Conservation (phyloP, 306 rosid genomes). For the Dryas octopetala region DNA sequence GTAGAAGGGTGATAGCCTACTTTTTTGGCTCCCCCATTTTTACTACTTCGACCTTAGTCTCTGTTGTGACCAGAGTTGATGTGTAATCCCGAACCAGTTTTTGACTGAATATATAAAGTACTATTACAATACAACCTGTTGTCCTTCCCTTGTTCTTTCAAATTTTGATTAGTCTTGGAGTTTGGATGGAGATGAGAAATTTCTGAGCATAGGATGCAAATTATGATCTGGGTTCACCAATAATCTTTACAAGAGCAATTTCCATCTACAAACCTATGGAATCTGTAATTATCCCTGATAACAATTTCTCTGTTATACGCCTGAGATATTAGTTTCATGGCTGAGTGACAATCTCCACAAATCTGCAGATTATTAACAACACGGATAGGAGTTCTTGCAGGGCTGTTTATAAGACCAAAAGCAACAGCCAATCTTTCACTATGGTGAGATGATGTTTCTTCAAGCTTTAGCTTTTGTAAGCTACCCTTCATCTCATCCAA, state of each 20-base stretch:
- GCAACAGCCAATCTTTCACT: conserved; percentile 25
- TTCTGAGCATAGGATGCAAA: background rate
- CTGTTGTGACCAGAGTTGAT: conserved; percentile 31
- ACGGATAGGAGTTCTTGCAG: conserved; percentile 18
- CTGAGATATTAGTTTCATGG: conserved; percentile 29
- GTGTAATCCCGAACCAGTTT: conserved; percentile 39
- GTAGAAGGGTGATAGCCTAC: conserved; percentile 52
- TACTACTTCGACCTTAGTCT: conserved; percentile 27
- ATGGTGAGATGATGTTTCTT: conserved; percentile 22
- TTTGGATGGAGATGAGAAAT: background rate
- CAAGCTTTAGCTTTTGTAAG: conserved; percentile 4
- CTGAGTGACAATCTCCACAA: conserved; percentile 24
- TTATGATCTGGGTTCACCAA: conserved; percentile 9
- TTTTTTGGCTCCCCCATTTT: conserved; percentile 63
- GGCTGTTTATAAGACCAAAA: conserved; percentile 15
- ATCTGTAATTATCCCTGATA: conserved; percentile 23
- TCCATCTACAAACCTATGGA: conserved; percentile 24
- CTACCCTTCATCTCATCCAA: conserved; percentile 20
- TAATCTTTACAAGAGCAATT: conserved; percentile 25
- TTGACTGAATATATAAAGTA: conserved; percentile 33
- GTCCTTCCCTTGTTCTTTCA: background rate
- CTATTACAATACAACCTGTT: conserved; percentile 15
- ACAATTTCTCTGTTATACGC: conserved; percentile 19
- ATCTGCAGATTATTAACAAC: conserved; percentile 30
- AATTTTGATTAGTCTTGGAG: background rate